phyloP scores from a whole-genome alignment of 2,329 filamentous ascomycete genomes.

The Aspergillus pseudonomiae region DNA sequence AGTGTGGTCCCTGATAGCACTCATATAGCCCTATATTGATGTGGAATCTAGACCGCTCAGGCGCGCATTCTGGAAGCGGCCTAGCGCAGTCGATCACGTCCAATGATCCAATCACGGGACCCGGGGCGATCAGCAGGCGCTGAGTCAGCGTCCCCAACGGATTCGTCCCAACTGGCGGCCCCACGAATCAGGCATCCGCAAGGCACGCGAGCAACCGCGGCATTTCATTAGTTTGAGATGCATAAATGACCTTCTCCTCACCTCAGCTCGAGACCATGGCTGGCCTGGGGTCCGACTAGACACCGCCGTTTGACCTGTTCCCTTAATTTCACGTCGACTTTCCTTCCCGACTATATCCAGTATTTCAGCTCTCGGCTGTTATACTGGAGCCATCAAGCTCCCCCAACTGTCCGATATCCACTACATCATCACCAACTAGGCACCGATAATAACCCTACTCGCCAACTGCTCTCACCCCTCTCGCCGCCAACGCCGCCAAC shows the following conservation, averaged over 20 bases:
- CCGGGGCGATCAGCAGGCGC: background rate
- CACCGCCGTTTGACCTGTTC: constrained; percentile 1
- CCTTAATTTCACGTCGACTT: background rate
- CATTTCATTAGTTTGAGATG: constrained; percentile 3
- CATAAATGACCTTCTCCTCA: background rate
- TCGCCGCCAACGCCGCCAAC: constrained; percentile 16
- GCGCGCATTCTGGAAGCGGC: background rate
- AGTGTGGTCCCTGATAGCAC: background rate
- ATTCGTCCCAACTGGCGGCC: constrained; percentile 14
- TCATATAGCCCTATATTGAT: background rate
- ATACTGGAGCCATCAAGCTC: background rate
- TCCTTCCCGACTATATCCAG: background rate
- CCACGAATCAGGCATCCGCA: constrained; percentile 21
- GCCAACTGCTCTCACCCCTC: constrained; percentile 8
- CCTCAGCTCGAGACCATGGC: constrained; percentile 17
- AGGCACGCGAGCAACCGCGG: constrained; percentile 20
- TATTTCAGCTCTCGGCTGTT: constrained; percentile 2
- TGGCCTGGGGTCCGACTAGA: constrained; percentile 14
- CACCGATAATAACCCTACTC: background rate
- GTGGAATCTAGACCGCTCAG: background rate
- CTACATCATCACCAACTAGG: background rate
- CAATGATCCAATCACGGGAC: background rate
- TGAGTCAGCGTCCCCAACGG: constrained; percentile 19
- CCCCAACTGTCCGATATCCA: background rate
- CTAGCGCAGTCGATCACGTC: background rate